These are phyloP conservation scores for Oxyria digyna DNA, from an alignment of 148 eudicot genomes.

Conservation along the genomic window DNA sequence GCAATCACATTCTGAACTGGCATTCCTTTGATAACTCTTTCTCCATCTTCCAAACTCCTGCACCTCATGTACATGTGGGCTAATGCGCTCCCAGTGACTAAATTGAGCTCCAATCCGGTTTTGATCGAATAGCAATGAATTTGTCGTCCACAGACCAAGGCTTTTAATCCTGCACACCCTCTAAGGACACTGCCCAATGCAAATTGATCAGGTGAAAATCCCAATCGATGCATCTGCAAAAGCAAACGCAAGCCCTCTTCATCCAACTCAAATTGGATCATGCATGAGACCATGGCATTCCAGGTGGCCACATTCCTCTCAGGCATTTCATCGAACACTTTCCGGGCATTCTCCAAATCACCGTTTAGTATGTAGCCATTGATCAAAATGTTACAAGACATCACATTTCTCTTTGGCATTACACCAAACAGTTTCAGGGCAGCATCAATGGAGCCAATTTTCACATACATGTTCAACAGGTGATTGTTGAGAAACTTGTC, in stretches of 20 bases:
- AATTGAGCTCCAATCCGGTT: conserved; percentile 35
- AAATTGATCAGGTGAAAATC: conserved; percentile 56
- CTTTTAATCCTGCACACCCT: conserved; percentile 76
- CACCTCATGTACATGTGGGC: conserved; percentile 89
- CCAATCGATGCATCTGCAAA: conserved; percentile 34
- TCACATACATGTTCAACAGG: conserved; percentile 47
- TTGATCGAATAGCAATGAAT: conserved; percentile 50
- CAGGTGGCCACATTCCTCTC: conserved; percentile 65
- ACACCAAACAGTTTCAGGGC: conserved; percentile 33
- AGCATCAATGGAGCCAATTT: conserved; percentile 31
- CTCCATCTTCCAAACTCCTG: conserved; percentile 48
- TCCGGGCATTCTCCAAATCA: conserved; percentile 37
- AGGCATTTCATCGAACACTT: conserved; percentile 60
- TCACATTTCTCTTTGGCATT: conserved; percentile 52
- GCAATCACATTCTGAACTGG: conserved; percentile 38
- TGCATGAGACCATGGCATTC: conserved; percentile 73
- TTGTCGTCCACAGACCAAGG: conserved; percentile 38
- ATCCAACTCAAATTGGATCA: conserved; percentile 41
- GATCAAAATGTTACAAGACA: conserved; percentile 71
- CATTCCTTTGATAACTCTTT: conserved; percentile 44
- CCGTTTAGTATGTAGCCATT: conserved; percentile 48
- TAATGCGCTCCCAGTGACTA: conserved; percentile 60
- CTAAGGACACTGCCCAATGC: conserved; percentile 61
- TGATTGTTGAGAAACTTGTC: conserved; percentile 57
- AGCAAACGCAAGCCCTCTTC: conserved; percentile 59